Evolutionary conservation across 306 rosid species (phyloP).

Genomic region (Dryas alaskensis): DNA sequence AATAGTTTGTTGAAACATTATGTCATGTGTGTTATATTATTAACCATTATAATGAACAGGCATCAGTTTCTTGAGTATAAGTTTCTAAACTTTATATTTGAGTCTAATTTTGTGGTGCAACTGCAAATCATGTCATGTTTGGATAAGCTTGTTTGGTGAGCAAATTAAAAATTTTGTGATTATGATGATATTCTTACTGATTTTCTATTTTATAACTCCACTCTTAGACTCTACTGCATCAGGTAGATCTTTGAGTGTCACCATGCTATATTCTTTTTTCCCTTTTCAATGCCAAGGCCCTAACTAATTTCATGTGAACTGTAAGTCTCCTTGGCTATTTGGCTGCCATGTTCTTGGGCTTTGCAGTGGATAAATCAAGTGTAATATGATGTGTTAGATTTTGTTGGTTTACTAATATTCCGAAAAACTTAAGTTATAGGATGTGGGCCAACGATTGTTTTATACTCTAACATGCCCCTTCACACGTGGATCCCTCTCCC

Average conservation of each 20-base stretch:
- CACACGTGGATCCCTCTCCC: no score
- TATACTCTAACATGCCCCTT: no score
- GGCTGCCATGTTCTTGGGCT: neutral
- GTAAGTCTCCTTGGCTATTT: neutral
- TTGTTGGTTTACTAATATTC: no score
- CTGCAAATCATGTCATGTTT: neutral
- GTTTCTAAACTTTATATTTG: neutral
- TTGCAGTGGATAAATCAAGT: neutral
- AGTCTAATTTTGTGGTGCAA: neutral
- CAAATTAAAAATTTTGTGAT: neutral
- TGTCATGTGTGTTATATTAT: neutral
- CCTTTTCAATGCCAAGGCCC: neutral
- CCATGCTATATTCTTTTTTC: neutral
- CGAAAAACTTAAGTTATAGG: no score
- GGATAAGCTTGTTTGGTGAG: neutral
- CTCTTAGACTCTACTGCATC: neutral
- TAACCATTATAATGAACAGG: constrained; percentile 4
- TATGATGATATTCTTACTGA: neutral
- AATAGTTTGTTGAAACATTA: neutral
- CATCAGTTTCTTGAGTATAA: neutral
- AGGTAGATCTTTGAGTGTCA: constrained; percentile 3
- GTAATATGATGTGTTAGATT: neutral
- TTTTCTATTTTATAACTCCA: neutral
- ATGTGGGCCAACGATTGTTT: no score
- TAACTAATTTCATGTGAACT: no score